Percentiles rank a stretch among this genome's conserved stretches.
Conservation (phyloP, 106 monocot genomes). For the Dendrobium huoshanense region DNA sequence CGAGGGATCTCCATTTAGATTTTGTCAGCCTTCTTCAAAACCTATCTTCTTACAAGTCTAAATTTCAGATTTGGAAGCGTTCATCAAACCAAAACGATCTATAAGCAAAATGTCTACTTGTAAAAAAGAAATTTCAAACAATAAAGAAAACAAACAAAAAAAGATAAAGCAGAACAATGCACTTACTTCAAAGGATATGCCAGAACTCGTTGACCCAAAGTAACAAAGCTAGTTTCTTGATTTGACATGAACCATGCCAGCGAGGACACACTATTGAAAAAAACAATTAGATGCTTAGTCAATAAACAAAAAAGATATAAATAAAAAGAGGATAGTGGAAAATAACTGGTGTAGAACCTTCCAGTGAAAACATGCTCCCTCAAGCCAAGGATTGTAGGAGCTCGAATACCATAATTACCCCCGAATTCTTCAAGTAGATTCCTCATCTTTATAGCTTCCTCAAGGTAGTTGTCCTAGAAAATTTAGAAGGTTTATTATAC, state of each 20-base stretch:
- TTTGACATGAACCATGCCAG: conserved; percentile 97
- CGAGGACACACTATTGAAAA: conserved; percentile 70
- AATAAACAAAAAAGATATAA: not conserved
- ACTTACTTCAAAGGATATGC: conserved; percentile 93
- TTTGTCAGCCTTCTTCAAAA: not conserved
- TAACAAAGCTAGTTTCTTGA: conserved; percentile 99
- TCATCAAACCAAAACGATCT: not conserved
- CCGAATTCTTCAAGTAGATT: conserved; percentile 94
- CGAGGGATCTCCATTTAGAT: not conserved
- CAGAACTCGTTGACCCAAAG: conserved; percentile 88
- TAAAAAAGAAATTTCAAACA: not conserved
- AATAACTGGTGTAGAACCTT: conserved; percentile 41
- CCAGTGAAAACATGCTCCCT: conserved; percentile 98
- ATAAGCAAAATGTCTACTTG: not conserved
- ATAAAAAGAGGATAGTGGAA: not conserved
- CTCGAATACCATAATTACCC: conserved; percentile 55
- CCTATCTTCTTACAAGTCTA: not conserved
- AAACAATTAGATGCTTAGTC: not conserved
- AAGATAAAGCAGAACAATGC: not conserved
- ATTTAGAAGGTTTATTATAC: not conserved
- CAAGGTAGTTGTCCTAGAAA: conserved; percentile 86
- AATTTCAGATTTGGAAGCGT: not conserved
- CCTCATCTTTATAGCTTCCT: conserved; percentile 96
- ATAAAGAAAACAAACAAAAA: not conserved
- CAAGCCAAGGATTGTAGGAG: conserved; percentile 88